phyloP scores from a whole-genome alignment of 768 basidiomycete species.

The Hypholoma sublateritium region DNA sequence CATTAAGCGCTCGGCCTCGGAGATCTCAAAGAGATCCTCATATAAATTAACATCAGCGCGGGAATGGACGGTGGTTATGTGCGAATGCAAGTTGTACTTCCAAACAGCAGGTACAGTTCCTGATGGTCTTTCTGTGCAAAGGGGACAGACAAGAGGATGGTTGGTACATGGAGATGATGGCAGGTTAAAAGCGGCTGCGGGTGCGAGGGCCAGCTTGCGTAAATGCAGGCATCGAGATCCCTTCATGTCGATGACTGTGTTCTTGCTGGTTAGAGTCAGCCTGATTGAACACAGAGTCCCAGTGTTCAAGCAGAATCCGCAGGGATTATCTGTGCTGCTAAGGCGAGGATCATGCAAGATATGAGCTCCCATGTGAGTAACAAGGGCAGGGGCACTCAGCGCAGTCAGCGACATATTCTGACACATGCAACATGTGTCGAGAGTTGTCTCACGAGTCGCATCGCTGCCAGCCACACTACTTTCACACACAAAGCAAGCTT shows the following conservation, averaged over 20 bases:
- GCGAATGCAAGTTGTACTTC: conserved; percentile 8
- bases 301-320: conserved; percentile 9
- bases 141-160: conserved; percentile 2
- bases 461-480: neutral
- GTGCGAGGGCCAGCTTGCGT: conserved; percentile 1
- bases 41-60: conserved; percentile 2
- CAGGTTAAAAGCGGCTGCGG: neutral
- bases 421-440: conserved; percentile 1
- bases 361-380: conserved; percentile 9
- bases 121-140: neutral
- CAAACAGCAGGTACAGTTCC: neutral
- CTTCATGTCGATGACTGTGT: conserved; percentile 2
- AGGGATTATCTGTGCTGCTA: neutral
- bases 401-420: neutral
- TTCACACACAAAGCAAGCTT: conserved; percentile 10
- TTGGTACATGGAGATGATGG: conserved; percentile 3
- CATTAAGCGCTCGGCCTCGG: neutral
- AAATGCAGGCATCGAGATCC: conserved; percentile 5
- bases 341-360: conserved; percentile 8
- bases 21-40: neutral
- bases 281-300: neutral
- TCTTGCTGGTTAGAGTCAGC: neutral
- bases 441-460: neutral
- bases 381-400: neutral
- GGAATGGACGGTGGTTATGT: conserved; percentile 2